These are phyloP conservation scores for Lagenidium giganteum DNA, from an alignment of 352 stramenopile species.

Conservation along the genomic window DNA sequence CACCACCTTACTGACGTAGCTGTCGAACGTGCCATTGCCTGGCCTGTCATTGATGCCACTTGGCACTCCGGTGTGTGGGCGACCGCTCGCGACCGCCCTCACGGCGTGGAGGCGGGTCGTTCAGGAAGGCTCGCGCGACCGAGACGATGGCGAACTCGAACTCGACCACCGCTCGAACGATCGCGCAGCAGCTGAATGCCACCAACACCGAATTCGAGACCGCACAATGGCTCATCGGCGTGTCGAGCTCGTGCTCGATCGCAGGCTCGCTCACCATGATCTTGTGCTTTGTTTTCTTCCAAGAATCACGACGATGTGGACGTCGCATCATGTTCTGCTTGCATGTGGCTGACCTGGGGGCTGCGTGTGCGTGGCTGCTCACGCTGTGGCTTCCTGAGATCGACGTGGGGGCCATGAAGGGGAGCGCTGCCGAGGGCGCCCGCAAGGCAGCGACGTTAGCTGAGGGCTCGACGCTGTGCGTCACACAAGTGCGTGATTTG, in stretches of 20 bases:
- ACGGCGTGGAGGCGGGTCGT: no score
- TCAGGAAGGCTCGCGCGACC: no score
- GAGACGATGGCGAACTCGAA: no score
- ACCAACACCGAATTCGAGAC: conserved; percentile 24
- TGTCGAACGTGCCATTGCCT: no score
- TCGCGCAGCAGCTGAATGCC: no score
- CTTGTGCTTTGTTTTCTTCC: conserved; percentile 46
- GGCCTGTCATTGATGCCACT: no score
- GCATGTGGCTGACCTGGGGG: conserved; percentile 44
- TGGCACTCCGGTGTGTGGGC: no score
- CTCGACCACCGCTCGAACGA: no score
- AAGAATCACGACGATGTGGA: conserved; percentile 61
- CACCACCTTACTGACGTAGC: no score
- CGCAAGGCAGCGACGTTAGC: no score
- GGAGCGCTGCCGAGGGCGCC: no score
- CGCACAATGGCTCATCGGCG: conserved; percentile 32
- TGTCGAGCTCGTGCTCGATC: conserved; percentile 39
- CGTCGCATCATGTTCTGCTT: conserved; percentile 60
- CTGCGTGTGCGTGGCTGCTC: conserved; percentile 48
- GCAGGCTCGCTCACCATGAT: conserved; percentile 41
- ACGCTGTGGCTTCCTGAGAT: conserved; percentile 27
- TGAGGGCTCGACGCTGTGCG: conserved; percentile 23
- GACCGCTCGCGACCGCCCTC: no score
- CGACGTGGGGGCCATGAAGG: conserved; percentile 1
- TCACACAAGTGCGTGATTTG: conserved; percentile 25